Percentiles rank a stretch among this genome's conserved stretches.
Conservation (phyloP, 2,329 filamentous ascomycete genomes). For the Claviceps sp. region DNA sequence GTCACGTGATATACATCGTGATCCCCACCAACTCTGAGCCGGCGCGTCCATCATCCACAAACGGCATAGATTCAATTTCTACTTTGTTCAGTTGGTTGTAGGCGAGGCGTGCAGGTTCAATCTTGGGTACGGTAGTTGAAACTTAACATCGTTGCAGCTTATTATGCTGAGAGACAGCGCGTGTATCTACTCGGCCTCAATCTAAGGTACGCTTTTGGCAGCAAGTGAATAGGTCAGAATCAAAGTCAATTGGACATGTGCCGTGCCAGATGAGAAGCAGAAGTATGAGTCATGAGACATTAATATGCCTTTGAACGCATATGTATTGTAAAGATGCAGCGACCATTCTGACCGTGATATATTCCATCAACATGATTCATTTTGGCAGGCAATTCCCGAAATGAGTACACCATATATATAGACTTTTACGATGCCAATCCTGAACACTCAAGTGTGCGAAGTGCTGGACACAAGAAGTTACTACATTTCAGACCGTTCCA, state of each 20-base stretch:
- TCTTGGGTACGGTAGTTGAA: too few species aligned
- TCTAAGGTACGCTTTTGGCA: neutral
- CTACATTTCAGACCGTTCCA: constrained; percentile 4
- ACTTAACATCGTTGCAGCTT: too few species aligned
- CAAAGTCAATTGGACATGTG: neutral
- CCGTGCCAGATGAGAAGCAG: neutral
- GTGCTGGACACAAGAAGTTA: constrained; percentile 7
- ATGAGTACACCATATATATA: constrained; percentile 6
- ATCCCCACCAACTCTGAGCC: neutral
- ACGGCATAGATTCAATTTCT: neutral
- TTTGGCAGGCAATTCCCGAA: neutral
- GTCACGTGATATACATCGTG: constrained; percentile 20
- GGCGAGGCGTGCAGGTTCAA: too few species aligned
- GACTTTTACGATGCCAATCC: constrained; percentile 18
- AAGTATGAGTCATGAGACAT: neutral
- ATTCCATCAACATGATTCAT: neutral
- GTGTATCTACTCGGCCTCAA: neutral
- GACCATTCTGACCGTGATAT: neutral
- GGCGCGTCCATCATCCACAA: neutral
- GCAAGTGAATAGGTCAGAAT: neutral
- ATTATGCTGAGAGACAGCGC: neutral
- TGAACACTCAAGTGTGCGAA: constrained; percentile 12
- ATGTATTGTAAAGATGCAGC: neutral
- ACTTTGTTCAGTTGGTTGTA: too few species aligned
- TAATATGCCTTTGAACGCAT: neutral